These are phyloP conservation scores for Botrytis cinerea DNA, from an alignment of 2,329 filamentous ascomycete species.

Conservation along the genomic window DNA sequence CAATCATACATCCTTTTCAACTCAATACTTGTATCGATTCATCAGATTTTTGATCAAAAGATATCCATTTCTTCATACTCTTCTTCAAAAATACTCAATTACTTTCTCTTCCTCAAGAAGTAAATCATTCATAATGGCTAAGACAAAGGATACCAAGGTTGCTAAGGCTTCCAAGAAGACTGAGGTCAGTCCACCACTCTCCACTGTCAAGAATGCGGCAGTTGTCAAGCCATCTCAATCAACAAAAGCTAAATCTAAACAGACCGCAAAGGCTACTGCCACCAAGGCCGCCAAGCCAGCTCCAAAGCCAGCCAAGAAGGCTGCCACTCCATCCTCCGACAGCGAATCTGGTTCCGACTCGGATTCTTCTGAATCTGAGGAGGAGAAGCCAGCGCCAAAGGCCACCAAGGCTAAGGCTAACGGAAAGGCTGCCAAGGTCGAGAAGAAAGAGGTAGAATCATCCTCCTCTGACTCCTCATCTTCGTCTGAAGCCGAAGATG, in stretches of 20 bases:
- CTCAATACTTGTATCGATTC: slow-evolving; percentile 11
- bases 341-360: slow-evolving; percentile 41
- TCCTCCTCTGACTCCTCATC: slow-evolving; percentile 41
- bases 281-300: slow-evolving; percentile 37
- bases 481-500: slow-evolving; percentile 33
- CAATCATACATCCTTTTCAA: slow-evolving; percentile 23
- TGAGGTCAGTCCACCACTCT: slow-evolving; percentile 52
- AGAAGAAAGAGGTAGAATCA: slow-evolving; percentile 44
- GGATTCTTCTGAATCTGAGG: slow-evolving; percentile 40
- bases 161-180: slow-evolving; percentile 57
- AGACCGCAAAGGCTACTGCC: slow-evolving; percentile 58
- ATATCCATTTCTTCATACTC: not conserved
- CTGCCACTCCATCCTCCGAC: slow-evolving; percentile 46
- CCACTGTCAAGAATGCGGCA: slow-evolving; percentile 64
- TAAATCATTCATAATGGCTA: slow-evolving; percentile 57
- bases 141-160: slow-evolving; percentile 64
- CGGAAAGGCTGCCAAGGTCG: slow-evolving; percentile 26
- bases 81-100: not conserved
- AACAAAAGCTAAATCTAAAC: slow-evolving; percentile 67
- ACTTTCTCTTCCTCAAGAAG: slow-evolving; percentile 14
- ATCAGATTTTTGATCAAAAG: not conserved
- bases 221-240: slow-evolving; percentile 68
- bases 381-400: slow-evolving; percentile 36
- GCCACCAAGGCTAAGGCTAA: slow-evolving; percentile 28
- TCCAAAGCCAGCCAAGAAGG: slow-evolving; percentile 45